Evolutionary conservation across 371 early-diverging fungal genomes (phyloP).

Genomic region (Mortierella sp.): DNA sequence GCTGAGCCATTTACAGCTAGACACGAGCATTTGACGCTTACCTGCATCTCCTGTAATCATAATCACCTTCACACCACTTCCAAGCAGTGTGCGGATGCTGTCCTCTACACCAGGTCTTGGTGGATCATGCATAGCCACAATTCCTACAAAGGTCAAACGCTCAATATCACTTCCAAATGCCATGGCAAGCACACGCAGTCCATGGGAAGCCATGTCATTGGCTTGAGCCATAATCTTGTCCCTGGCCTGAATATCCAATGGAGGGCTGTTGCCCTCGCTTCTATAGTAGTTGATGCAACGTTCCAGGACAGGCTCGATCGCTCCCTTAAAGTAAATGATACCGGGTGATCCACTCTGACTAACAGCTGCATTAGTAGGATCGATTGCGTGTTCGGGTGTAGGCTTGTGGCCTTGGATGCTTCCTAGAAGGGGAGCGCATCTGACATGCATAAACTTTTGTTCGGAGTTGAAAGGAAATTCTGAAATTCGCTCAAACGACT

Average conservation of each 20-base stretch:
- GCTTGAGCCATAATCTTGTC: conserved; percentile 67
- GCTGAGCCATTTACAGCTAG: neutral
- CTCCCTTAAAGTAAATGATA: conserved; percentile 79
- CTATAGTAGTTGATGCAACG: conserved; percentile 72
- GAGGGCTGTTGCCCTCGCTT: conserved; percentile 55
- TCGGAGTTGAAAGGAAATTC: conserved; percentile 94
- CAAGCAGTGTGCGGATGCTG: conserved; percentile 69
- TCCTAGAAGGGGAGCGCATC: conserved; percentile 54
- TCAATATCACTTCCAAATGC: conserved; percentile 77
- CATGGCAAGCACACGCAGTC: conserved; percentile 90
- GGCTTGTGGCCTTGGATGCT: conserved; percentile 30
- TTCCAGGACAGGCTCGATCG: conserved; percentile 79
- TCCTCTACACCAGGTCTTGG: conserved; percentile 81
- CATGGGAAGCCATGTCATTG: conserved; percentile 80
- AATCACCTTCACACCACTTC: conserved; percentile 85
- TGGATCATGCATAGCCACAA: conserved; percentile 90
- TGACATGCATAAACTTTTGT: conserved; percentile 90
- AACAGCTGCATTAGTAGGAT: conserved; percentile 44
- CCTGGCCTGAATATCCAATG: conserved; percentile 64
- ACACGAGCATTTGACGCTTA: conserved; percentile 38
- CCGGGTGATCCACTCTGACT: conserved; percentile 53
- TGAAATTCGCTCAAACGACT: conserved; percentile 70
- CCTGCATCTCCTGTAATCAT: conserved; percentile 95
- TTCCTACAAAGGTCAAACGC: conserved; percentile 80
- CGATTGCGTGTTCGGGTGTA: conserved; percentile 51